A percentile compares a stretch with the other conserved stretches of the same genome.
These are phyloP conservation scores for Euphorbia peplus DNA, from an alignment of 345 rosid species.

Conservation along the genomic window DNA sequence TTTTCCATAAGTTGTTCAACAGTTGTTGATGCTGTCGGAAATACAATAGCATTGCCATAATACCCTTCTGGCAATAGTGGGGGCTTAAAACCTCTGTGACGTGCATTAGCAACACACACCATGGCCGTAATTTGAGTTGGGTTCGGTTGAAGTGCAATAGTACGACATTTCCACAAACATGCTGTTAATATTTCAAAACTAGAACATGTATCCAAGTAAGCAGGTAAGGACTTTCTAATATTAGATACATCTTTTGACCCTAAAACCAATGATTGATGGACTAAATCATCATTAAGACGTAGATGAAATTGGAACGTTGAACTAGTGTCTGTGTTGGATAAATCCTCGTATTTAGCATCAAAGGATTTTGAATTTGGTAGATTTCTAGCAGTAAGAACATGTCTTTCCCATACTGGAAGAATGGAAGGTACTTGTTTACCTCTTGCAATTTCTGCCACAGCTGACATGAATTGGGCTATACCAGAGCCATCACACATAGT, in stretches of 20 bases:
- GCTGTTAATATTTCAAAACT: constrained; percentile 17
- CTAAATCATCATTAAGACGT: not conserved
- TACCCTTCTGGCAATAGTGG: constrained; percentile 18
- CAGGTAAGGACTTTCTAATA: not conserved
- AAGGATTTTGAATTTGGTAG: not conserved
- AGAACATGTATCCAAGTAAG: not conserved
- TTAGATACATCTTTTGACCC: not conserved
- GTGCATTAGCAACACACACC: not conserved
- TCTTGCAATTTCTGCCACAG: constrained; percentile 7
- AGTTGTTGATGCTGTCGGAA: constrained; percentile 19
- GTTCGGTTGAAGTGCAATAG: constrained; percentile 1
- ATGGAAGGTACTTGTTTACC: not conserved
- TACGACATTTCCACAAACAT: constrained; percentile 24
- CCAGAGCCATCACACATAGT: constrained; percentile 10
- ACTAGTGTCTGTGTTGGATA: not conserved
- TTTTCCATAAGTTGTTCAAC: constrained; percentile 11
- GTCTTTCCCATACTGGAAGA: constrained; percentile 10
- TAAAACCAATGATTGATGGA: not conserved
- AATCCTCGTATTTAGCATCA: not conserved
- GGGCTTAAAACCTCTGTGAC: not conserved
- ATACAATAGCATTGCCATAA: constrained; percentile 36
- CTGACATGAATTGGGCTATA: constrained; percentile 1
- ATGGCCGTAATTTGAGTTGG: constrained; percentile 1
- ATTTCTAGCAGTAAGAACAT: not conserved
- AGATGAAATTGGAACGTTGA: too few relatives aligned